Evolutionary conservation across 1,284 basidiomycete species (phyloP).

Genomic region (Ganoderma resinaceum): DNA sequence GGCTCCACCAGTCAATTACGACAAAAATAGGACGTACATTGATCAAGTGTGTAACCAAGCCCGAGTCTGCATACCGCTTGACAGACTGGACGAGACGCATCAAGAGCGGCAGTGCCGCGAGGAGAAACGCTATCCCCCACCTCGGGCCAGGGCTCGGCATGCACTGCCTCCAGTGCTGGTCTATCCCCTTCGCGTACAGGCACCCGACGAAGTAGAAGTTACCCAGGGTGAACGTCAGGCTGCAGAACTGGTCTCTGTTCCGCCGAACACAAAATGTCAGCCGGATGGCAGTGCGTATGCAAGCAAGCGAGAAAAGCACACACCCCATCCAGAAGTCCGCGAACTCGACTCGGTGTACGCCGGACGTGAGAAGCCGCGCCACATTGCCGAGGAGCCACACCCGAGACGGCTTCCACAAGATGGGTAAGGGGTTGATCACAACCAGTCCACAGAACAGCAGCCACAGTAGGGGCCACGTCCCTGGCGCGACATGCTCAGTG

Average conservation of each 20-base stretch:
- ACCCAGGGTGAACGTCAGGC: conserved; percentile 76
- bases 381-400: conserved; percentile 82
- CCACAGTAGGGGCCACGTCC: conserved; percentile 89
- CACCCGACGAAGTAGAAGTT: conserved; percentile 81
- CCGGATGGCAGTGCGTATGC: neutral
- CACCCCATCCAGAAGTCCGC: conserved; percentile 87
- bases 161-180: conserved; percentile 53
- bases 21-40: conserved; percentile 52
- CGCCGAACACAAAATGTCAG: conserved; percentile 6
- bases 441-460: conserved; percentile 67
- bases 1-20: neutral
- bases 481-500: conserved; percentile 50
- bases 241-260: conserved; percentile 84
- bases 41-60: conserved; percentile 79
- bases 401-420: conserved; percentile 71
- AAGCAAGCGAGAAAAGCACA: conserved; percentile 27
- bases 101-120: conserved; percentile 68
- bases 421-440: conserved; percentile 80
- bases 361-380: conserved; percentile 72
- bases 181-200: conserved; percentile 66
- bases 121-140: conserved; percentile 68
- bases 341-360: conserved; percentile 81
- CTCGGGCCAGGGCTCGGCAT: conserved; percentile 42
- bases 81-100: conserved; percentile 87
- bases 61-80: conserved; percentile 85